Percentiles rank a stretch among this genome's conserved stretches.
Evolutionary conservation across 495 filamentous ascomycete genomes (phyloP).

Genomic region (Penicillium crystallinum): DNA sequence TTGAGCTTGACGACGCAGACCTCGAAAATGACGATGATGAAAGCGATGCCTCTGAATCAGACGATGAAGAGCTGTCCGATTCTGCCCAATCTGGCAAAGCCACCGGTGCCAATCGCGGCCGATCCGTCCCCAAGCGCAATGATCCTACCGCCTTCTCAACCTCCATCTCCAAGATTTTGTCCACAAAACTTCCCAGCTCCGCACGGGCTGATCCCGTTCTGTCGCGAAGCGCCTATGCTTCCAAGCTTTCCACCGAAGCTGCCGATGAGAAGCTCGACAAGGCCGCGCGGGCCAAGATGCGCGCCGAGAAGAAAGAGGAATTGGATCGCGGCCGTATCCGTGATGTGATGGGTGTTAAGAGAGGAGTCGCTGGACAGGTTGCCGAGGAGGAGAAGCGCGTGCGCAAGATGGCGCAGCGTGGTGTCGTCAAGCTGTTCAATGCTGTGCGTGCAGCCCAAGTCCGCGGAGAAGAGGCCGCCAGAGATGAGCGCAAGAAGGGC

Average conservation of each 20-base stretch:
- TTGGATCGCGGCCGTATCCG: slow-evolving; percentile 82
- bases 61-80: slow-evolving; percentile 21
- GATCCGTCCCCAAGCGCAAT: slow-evolving; percentile 62
- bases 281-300: slow-evolving; percentile 69
- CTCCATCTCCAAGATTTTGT: slow-evolving; percentile 85
- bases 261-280: slow-evolving; percentile 72
- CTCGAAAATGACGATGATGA: slow-evolving; percentile 33
- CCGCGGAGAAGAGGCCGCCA: slow-evolving; percentile 68
- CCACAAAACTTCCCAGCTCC: slow-evolving; percentile 73
- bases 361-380: slow-evolving; percentile 46
- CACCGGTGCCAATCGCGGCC: slow-evolving; percentile 19
- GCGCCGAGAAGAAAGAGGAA: slow-evolving; percentile 74
- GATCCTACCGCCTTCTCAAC: slow-evolving; percentile 86
- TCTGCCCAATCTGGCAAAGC: slow-evolving; percentile 8
- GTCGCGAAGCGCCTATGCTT: slow-evolving; percentile 66
- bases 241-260: slow-evolving; percentile 57
- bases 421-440: slow-evolving; percentile 94
- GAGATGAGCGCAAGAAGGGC: slow-evolving; percentile 62
- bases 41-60: slow-evolving; percentile 23
- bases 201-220: slow-evolving; percentile 85
- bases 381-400: slow-evolving; percentile 75
- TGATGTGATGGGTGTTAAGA: slow-evolving; percentile 65
- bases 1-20: slow-evolving; percentile 31
- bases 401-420: slow-evolving; percentile 80
- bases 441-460: slow-evolving; percentile 90